Conservation (phyloP, 2,329 filamentous ascomycete genomes). For the Emericellopsis cladophorae region DNA sequence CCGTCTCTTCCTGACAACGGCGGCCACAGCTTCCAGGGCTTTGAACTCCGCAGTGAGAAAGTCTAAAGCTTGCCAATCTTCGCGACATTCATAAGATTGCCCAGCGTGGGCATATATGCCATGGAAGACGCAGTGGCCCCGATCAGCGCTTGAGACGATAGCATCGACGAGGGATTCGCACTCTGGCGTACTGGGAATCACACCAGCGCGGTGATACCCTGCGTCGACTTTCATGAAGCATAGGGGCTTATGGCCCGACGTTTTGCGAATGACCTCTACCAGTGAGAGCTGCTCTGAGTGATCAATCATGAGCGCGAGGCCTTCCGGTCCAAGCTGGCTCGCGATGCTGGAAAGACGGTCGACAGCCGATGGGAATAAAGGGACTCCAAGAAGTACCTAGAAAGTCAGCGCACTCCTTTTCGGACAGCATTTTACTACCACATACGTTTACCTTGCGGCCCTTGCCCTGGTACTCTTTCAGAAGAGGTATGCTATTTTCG, state of each 20-base stretch:
- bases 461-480: slow-evolving; percentile 39
- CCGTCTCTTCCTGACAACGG: slow-evolving; percentile 17
- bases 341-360: slow-evolving; percentile 44
- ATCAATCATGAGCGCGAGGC: slow-evolving; percentile 55
- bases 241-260: slow-evolving; percentile 30
- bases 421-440: too few relatives aligned
- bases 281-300: slow-evolving; percentile 43
- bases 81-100: slow-evolving; percentile 51
- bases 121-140: slow-evolving; percentile 26
- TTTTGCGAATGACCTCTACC: slow-evolving; percentile 24
- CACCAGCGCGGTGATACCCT: slow-evolving; percentile 55
- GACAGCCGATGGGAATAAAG: slow-evolving; percentile 47
- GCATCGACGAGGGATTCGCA: slow-evolving; percentile 30
- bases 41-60: slow-evolving; percentile 48
- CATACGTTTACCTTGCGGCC: slow-evolving; percentile 45
- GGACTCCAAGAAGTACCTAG: slow-evolving; percentile 57
- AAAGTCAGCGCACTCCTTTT: not conserved
- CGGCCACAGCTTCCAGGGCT: slow-evolving; percentile 33
- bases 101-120: slow-evolving; percentile 64
- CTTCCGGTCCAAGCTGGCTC: slow-evolving; percentile 35
- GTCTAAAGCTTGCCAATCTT: slow-evolving; percentile 40
- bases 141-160: slow-evolving; percentile 25
- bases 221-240: slow-evolving; percentile 64
- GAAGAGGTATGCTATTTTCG: slow-evolving; percentile 47
- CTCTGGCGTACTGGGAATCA: slow-evolving; percentile 33